phyloP scores from a whole-genome alignment of 768 basidiomycete species.

The Sutorius australiensis region DNA sequence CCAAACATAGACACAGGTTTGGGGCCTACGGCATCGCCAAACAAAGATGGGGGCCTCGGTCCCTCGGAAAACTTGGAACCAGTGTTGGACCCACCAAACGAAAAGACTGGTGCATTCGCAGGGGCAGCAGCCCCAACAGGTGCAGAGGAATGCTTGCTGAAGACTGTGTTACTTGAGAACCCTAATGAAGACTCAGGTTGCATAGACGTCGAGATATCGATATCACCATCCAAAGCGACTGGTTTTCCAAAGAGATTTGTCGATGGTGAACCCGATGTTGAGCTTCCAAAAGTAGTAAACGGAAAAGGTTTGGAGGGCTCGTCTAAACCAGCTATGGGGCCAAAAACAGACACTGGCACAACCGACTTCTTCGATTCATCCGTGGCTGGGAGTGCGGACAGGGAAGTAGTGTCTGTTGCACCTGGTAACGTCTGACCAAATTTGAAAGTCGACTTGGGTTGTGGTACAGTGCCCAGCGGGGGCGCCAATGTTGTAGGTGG shows the following conservation, averaged over 20 bases:
- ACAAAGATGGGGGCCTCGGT: slow-evolving; percentile 15
- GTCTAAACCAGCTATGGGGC: slow-evolving; percentile 15
- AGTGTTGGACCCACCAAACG: slow-evolving; percentile 17
- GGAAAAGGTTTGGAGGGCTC: slow-evolving; percentile 23
- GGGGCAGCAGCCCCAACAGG: slow-evolving; percentile 15
- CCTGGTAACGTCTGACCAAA: slow-evolving; percentile 22
- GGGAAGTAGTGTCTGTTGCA: slow-evolving; percentile 22
- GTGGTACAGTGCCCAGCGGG: slow-evolving; percentile 7
- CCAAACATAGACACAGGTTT: slow-evolving; percentile 5
- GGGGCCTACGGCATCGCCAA: slow-evolving; percentile 8
- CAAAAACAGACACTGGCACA: slow-evolving; percentile 20
- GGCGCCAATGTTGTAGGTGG: slow-evolving; percentile 5
- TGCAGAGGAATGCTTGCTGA: slow-evolving; percentile 16
- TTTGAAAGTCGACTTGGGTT: slow-evolving; percentile 20
- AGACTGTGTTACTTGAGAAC: slow-evolving; percentile 12
- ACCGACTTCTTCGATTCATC: slow-evolving; percentile 26
- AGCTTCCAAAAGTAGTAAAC: slow-evolving; percentile 24
- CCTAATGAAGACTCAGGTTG: slow-evolving; percentile 15
- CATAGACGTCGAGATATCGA: slow-evolving; percentile 21
- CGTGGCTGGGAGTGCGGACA: slow-evolving; percentile 10
- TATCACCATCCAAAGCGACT: slow-evolving; percentile 8
- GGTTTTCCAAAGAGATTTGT: slow-evolving; percentile 17
- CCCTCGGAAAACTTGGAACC: slow-evolving; percentile 16
- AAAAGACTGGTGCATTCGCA: slow-evolving; percentile 11
- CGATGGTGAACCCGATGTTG: slow-evolving; percentile 10